phyloP scores from a whole-genome alignment of 2,329 filamentous ascomycete species.

The Hypomyces perniciosus region DNA sequence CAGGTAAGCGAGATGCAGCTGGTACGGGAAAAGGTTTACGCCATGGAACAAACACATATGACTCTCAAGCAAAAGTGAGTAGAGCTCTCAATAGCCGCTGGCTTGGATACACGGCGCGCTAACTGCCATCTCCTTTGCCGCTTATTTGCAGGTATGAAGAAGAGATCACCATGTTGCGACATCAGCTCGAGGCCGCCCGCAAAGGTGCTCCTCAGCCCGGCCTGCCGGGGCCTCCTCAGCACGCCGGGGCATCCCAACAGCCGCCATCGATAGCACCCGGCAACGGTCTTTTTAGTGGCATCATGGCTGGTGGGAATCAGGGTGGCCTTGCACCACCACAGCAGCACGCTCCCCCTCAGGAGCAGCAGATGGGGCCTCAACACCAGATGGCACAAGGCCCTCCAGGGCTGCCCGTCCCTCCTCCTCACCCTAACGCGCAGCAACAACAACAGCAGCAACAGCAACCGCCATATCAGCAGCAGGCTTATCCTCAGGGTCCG shows the following conservation, averaged over 20 bases:
- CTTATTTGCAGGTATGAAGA: conserved; percentile 71
- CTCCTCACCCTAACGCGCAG: conserved; percentile 50
- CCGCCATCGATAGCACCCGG: conserved; percentile 87
- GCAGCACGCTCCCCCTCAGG: conserved; percentile 63
- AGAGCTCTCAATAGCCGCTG: background rate
- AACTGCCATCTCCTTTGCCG: conserved; percentile 1
- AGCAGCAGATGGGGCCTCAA: conserved; percentile 49
- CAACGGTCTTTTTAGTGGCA: conserved; percentile 88
- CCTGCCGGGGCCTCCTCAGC: conserved; percentile 65
- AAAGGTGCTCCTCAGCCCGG: conserved; percentile 51
- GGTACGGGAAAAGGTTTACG: conserved; percentile 86
- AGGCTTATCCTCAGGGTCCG: conserved; percentile 56
- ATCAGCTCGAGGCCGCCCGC: conserved; percentile 76
- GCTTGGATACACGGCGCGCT: conserved; percentile 4
- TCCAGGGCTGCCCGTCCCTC: conserved; percentile 55
- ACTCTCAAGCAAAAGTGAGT: conserved; percentile 86
- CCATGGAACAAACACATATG: conserved; percentile 84
- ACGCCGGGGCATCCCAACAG: conserved; percentile 74
- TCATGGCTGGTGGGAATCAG: conserved; percentile 86
- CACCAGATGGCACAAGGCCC: conserved; percentile 67
- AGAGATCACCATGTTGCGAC: conserved; percentile 76
- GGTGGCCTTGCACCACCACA: conserved; percentile 77
- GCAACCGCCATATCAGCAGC: conserved; percentile 58
- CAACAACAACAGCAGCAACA: conserved; percentile 10
- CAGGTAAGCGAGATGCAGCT: conserved; percentile 95